Base-by-base conservation (phyloP, 164 flowering plant species). In the Magnolia changhungtana region DNA sequence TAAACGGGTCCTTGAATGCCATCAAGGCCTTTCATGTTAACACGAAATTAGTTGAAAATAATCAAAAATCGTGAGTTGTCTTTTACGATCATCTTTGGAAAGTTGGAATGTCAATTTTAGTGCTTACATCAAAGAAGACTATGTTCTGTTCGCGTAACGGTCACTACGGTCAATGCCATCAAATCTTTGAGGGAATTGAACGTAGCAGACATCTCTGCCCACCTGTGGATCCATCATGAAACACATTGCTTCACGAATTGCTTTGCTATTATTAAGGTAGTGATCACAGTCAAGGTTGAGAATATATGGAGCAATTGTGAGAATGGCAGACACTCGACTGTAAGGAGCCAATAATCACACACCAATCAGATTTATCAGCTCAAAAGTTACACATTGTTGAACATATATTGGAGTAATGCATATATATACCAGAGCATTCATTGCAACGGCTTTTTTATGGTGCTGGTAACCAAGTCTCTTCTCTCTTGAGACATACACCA, bases 281-380 rank as follows among this genome's bases (percentile, higher is more conserved):
- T 96, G 99, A 80, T 96, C 99, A 84, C 99, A 96, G 63, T 96
- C 99, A 70, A 96, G 97, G 73, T 94, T 96, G 80, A 96, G 98
- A 82, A 96, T 94, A 83, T 71, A 96, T 1, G 99, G 97, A 78
- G 99, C 99, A 86, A 94, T 96, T 72, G 98, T 96, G 67, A 96
- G 95, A 82, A 96, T 83, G 45, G 99, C 99, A 82, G 99, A 96
- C 59, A 96, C 98, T 84, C 99, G 20, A 96, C 98, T 96, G 89
- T 73, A 74, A 58, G 23, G 74, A 76, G 31, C 66, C 79, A 83
- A 74, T 58, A 27, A 52, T 80, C 61, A 8, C 50, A 45, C 31
- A 14, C 37, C 51, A 67, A 72, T 72, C 69, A 65, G 37, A 71
- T 37, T 24, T 8, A 21, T 14, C 13, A 21, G 20, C 37, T 19